These are phyloP conservation scores for Amylostereum chailletii DNA, from an alignment of 1,284 basidiomycete species.

Conservation along the genomic window DNA sequence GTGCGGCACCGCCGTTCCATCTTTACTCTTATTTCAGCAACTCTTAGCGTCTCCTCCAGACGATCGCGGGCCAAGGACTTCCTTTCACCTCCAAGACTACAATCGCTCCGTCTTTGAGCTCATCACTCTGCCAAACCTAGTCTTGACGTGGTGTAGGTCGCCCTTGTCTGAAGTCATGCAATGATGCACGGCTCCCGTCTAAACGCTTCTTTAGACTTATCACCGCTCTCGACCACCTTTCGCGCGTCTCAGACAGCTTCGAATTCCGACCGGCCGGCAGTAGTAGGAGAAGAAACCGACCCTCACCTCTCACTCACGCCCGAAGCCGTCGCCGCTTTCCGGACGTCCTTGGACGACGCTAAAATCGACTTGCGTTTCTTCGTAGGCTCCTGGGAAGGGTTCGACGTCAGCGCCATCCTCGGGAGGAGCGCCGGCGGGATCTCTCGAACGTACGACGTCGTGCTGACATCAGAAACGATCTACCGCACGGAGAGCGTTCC, in stretches of 20 bases:
- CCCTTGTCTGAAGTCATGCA: slow-evolving; percentile 3
- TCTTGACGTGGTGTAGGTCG: slow-evolving; percentile 77
- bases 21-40: slow-evolving; percentile 60
- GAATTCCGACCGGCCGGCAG: slow-evolving; percentile 15
- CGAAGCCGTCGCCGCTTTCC: slow-evolving; percentile 60
- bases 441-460: slow-evolving; percentile 46
- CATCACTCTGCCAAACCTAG: slow-evolving; percentile 82
- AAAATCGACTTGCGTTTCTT: slow-evolving; percentile 68
- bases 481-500: slow-evolving; percentile 68
- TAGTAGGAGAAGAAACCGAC: slow-evolving; percentile 10
- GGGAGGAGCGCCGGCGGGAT: neutral
- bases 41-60: slow-evolving; percentile 37
- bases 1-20: slow-evolving; percentile 88
- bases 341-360: slow-evolving; percentile 39
- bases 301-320: slow-evolving; percentile 52
- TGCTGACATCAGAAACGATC: slow-evolving; percentile 91
- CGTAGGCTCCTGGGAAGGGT: slow-evolving; percentile 73
- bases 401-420: slow-evolving; percentile 24
- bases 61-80: slow-evolving; percentile 26
- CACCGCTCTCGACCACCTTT: slow-evolving; percentile 37
- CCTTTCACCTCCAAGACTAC: slow-evolving; percentile 90
- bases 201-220: slow-evolving; percentile 31
- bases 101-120: slow-evolving; percentile 79
- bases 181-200: neutral
- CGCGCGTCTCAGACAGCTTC: slow-evolving; percentile 16